Conservation (phyloP, 2,329 filamentous ascomycete genomes). For the Aspergillus fumigatiaffinis region DNA sequence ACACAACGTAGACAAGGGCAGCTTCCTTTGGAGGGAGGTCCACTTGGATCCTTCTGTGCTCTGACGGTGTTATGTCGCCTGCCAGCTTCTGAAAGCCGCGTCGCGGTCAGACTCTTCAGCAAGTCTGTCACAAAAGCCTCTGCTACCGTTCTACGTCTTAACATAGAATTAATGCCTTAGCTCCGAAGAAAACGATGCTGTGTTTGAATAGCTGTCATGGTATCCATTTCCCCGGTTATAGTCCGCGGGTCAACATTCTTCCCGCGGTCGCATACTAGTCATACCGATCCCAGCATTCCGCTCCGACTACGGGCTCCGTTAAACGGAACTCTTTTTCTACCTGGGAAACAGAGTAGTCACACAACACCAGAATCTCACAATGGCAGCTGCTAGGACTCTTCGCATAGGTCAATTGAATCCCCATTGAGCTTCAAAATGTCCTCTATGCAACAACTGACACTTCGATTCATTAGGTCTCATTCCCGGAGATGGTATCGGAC, state of each 20-base stretch:
- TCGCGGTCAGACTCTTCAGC: too few relatives aligned
- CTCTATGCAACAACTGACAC: conserved; percentile 10
- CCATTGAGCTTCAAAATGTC: neutral
- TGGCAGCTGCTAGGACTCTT: conserved; percentile 58
- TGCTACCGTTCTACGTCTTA: neutral
- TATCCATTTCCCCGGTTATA: neutral
- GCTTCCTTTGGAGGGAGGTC: too few relatives aligned
- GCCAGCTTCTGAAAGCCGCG: too few relatives aligned
- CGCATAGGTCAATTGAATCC: conserved; percentile 57
- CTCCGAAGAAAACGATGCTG: neutral
- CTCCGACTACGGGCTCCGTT: conserved; percentile 28
- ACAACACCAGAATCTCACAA: conserved; percentile 17
- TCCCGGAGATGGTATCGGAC: conserved; percentile 95
- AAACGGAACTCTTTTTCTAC: conserved; percentile 7
- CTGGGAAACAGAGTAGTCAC: neutral
- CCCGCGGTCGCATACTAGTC: neutral
- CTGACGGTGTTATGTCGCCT: too few relatives aligned
- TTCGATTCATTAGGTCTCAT: conserved; percentile 67
- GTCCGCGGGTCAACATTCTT: conserved; percentile 16
- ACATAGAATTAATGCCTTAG: neutral
- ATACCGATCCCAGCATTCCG: conserved; percentile 17
- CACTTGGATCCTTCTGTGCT: too few relatives aligned
- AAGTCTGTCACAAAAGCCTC: neutral
- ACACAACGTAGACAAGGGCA: neutral
- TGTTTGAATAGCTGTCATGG: neutral